Percentiles rank a stretch among this genome's conserved stretches.
These are phyloP conservation scores for Hericium alpestre DNA, from an alignment of 768 basidiomycete genomes.

Conservation along the genomic window DNA sequence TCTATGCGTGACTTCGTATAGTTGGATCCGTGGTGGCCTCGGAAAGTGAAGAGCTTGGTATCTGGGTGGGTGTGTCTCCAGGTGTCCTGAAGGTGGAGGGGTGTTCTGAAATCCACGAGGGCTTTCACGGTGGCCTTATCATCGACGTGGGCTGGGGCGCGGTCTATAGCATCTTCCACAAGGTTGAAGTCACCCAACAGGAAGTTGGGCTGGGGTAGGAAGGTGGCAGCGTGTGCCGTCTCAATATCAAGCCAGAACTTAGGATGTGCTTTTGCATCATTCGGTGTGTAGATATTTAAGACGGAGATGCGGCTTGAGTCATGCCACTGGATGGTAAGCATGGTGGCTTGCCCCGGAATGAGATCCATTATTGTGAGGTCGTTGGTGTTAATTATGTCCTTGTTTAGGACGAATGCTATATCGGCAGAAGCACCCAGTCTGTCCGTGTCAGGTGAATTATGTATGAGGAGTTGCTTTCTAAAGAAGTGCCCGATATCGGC, in stretches of 20 bases:
- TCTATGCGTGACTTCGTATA: not conserved
- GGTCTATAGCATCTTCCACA: not conserved
- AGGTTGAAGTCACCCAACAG: conserved; percentile 35
- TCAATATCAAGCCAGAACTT: too few relatives aligned
- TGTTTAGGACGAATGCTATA: not conserved
- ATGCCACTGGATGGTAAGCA: conserved; percentile 11
- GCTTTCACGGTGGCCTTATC: rapidly evolving
- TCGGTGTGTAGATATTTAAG: conserved; percentile 17
- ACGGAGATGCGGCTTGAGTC: conserved; percentile 2
- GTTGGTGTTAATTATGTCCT: not conserved
- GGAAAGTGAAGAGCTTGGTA: not conserved
- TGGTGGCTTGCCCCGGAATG: conserved; percentile 8
- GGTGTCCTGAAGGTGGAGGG: not conserved
- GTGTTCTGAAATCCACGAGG: not conserved
- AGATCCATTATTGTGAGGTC: not conserved
- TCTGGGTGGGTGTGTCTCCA: not conserved
- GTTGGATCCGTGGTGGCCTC: not conserved
- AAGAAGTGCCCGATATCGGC: not conserved
- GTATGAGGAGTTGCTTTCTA: not conserved
- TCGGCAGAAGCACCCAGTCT: not conserved
- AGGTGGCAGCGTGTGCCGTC: too few relatives aligned
- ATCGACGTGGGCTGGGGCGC: not conserved
- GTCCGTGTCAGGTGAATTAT: not conserved
- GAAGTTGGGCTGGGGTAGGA: conserved; percentile 17
- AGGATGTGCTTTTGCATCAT: not conserved